Evolutionary conservation across 2,329 filamentous ascomycete genomes (phyloP).

Genomic region (Colletotrichum zoysiae): DNA sequence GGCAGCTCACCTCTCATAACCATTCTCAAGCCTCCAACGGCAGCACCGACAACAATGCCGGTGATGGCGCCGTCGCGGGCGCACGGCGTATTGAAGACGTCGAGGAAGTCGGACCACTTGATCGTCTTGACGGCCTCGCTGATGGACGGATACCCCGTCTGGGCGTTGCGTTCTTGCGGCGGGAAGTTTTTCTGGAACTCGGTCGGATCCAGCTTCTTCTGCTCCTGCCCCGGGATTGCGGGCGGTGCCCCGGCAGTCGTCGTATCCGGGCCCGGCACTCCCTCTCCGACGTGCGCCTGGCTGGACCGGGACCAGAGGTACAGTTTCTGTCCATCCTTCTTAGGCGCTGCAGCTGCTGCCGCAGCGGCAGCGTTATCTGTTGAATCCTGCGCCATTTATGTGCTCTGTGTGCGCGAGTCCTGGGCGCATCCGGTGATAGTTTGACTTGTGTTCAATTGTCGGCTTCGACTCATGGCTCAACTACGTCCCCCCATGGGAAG

Average conservation of each 20-base stretch:
- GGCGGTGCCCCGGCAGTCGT: slow-evolving; percentile 13
- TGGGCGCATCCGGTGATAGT: not conserved
- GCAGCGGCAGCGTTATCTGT: slow-evolving; percentile 10
- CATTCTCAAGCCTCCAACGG: slow-evolving; percentile 78
- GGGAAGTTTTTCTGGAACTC: slow-evolving; percentile 44
- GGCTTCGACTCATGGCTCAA: slow-evolving; percentile 1
- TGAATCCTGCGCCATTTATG: slow-evolving; percentile 34
- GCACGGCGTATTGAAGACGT: slow-evolving; percentile 84
- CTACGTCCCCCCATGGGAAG: not conserved
- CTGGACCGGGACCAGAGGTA: slow-evolving; percentile 29
- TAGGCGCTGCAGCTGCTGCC: not conserved
- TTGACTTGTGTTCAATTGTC: not conserved
- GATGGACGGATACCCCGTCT: slow-evolving; percentile 55
- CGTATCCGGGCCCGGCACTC: slow-evolving; percentile 41
- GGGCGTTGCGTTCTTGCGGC: slow-evolving; percentile 39
- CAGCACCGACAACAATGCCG: slow-evolving; percentile 85
- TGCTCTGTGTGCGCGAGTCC: not conserved
- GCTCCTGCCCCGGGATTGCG: not conserved
- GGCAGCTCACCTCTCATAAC: slow-evolving; percentile 77
- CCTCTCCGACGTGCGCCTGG: slow-evolving; percentile 34
- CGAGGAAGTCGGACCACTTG: slow-evolving; percentile 75
- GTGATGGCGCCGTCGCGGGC: slow-evolving; percentile 84
- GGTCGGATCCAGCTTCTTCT: slow-evolving; percentile 32
- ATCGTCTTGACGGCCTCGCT: slow-evolving; percentile 75
- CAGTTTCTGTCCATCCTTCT: slow-evolving; percentile 25